Conservation (phyloP, 257 asterid species). For the Cruciata laevipes region DNA sequence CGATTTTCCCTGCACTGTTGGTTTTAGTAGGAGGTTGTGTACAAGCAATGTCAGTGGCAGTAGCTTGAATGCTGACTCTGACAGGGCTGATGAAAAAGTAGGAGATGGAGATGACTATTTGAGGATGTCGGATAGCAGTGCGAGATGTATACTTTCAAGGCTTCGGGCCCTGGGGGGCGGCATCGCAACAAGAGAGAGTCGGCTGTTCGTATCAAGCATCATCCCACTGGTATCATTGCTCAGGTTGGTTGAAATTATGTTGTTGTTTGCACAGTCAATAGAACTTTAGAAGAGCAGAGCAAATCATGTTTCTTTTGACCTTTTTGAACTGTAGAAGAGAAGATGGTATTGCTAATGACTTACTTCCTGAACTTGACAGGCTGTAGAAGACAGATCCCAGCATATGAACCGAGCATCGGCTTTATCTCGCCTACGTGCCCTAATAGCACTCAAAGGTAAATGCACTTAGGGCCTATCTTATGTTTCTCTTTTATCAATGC, state of each 20-base stretch:
- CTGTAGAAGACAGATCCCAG: constrained; percentile 87
- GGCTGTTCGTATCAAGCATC: constrained; percentile 95
- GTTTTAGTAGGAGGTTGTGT: background rate
- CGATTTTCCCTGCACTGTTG: background rate
- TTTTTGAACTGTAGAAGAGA: background rate
- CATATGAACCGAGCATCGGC: constrained; percentile 90
- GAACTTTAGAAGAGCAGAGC: background rate
- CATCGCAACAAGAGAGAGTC: constrained; percentile 98
- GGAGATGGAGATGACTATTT: constrained; percentile 53
- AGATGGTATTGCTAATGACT: background rate
- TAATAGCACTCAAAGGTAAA: constrained; percentile 78
- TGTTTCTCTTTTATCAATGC: background rate
- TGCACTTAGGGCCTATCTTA: background rate
- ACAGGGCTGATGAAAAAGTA: background rate
- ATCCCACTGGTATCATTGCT: constrained; percentile 73
- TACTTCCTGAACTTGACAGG: constrained; percentile 34
- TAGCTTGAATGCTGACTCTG: constrained; percentile 2
- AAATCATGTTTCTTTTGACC: too few relatives aligned
- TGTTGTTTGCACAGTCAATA: background rate
- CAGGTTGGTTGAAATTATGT: constrained; percentile 29
- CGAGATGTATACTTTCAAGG: constrained; percentile 73
- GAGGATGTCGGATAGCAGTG: constrained; percentile 67
- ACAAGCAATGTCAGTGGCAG: constrained; percentile 6
- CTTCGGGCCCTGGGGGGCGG: constrained; percentile 97
- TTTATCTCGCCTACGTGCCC: constrained; percentile 59